Evolutionary conservation across 140 eudicot genomes (phyloP).

Genomic region (Erigeron philadelphicus): DNA sequence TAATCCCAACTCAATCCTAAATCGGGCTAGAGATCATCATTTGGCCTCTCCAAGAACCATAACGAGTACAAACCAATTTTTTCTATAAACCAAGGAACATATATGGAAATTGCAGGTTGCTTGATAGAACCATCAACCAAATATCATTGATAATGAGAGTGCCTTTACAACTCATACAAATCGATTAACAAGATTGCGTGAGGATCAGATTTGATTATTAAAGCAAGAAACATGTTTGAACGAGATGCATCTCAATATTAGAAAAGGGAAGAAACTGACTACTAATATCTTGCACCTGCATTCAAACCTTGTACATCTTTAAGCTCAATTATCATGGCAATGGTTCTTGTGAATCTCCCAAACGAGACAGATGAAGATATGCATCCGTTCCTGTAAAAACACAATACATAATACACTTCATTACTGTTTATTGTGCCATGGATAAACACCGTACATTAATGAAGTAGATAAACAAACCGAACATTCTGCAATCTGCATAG

Average conservation of each 20-base stretch:
- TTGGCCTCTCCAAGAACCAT: too few species aligned
- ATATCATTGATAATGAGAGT: not conserved
- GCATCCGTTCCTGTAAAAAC: slow-evolving; percentile 79
- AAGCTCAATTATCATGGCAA: slow-evolving; percentile 41
- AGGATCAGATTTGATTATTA: not conserved
- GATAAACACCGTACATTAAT: not conserved
- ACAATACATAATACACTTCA: not conserved
- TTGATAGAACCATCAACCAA: not conserved
- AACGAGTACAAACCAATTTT: too few species aligned
- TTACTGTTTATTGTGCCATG: not conserved
- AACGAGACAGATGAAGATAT: slow-evolving; percentile 86
- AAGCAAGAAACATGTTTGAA: not conserved
- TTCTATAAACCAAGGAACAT: too few species aligned
- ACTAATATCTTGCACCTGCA: slow-evolving; percentile 1
- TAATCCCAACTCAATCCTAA: too few species aligned
- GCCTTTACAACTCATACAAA: not conserved
- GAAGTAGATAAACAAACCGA: not conserved
- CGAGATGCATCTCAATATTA: not conserved
- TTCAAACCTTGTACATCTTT: slow-evolving; percentile 5
- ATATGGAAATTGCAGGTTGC: not conserved
- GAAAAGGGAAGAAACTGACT: not conserved
- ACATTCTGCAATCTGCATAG: too few species aligned
- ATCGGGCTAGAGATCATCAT: too few species aligned
- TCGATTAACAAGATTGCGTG: not conserved
- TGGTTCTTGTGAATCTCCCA: slow-evolving; percentile 97